Evolutionary conservation across 2,329 filamentous ascomycete genomes (phyloP), one percentile per base, ranked within the genome.

Genomic region (Alternaria novae-zelandiae): DNA sequence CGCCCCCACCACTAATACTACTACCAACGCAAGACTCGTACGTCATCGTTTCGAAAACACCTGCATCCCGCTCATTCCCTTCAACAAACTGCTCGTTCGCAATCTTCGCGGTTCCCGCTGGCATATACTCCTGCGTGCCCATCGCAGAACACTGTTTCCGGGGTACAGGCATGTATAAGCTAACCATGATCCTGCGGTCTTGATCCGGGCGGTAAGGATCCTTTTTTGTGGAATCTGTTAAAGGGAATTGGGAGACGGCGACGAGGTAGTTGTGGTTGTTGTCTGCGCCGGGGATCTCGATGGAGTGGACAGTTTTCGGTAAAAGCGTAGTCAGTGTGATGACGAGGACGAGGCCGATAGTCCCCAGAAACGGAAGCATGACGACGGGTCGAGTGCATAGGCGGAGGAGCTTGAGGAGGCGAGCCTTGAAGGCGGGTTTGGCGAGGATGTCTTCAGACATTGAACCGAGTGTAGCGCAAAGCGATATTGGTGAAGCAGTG

Each of bases 21-120:
- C 63, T 53, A 11, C 58, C 47, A 41, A 71, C 66, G 57, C 75
- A 77, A 4, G 54, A 54, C 10, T 58, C 51, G 57, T 71, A 73
- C 4, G 41, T 46, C 56, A 75, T 62, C 4, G 54, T 49, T 7
- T 72, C 67, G 13, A 77, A 76, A 21, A 75, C 62, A 9, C 66
- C 55, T 4, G 26, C 60, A 11, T 66, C 61, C 11, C 55, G 54
- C n/a, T 58, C n/a, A 2, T 55, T 45, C n/a, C 74, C 59, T n/a
- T 63, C 66, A 46, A 76, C 65, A 59, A 76, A 76, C 53, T 74
- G 71, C 10, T 59, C 50, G 47, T 74, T 66, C 11, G 65, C 53
- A 9, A 66, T 59, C 28, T 57, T 57, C n/a, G 73, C 68, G 4
- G 67, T 70, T 13, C 57, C 47, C 3, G 54, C 8, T 4, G 65